phyloP scores from a whole-genome alignment of 441 rosid species.

The Monsonia emarginata region DNA sequence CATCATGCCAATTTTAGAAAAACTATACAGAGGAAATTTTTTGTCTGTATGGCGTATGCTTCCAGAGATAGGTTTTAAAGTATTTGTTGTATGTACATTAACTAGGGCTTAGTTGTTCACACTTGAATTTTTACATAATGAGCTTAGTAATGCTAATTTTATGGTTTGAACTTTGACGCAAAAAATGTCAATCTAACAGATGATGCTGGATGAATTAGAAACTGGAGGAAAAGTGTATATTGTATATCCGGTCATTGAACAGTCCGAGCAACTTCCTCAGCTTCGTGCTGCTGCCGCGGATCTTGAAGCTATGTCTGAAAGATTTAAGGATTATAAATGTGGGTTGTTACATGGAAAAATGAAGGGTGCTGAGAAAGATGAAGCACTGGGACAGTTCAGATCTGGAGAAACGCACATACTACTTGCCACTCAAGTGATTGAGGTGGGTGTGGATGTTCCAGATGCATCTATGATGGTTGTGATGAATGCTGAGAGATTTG shows the following conservation, averaged over 20 bases:
- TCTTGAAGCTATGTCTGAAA: constrained; percentile 42
- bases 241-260: constrained; percentile 81
- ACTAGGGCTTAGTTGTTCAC: too few relatives aligned
- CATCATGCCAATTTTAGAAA: too few relatives aligned
- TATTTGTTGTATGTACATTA: too few relatives aligned
- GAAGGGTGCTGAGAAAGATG: constrained; percentile 75
- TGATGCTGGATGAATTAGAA: constrained; percentile 67
- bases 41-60: too few relatives aligned
- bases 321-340: constrained; percentile 52
- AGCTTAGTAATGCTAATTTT: background rate
- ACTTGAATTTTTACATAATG: background rate
- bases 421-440: constrained; percentile 80
- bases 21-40: too few relatives aligned
- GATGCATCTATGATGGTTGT: constrained; percentile 96
- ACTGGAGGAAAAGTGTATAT: constrained; percentile 66
- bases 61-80: too few relatives aligned
- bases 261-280: constrained; percentile 84
- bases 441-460: constrained; percentile 87
- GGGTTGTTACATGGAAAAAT: constrained; percentile 82
- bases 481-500: constrained; percentile 94
- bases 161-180: constrained; percentile 14
- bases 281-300: constrained; percentile 85
- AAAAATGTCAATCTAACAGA: constrained; percentile 30
- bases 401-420: constrained; percentile 67
- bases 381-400: constrained; percentile 61